These are phyloP conservation scores for Acaromyces ingoldii DNA, from an alignment of 1,284 basidiomycete genomes.

Conservation along the genomic window DNA sequence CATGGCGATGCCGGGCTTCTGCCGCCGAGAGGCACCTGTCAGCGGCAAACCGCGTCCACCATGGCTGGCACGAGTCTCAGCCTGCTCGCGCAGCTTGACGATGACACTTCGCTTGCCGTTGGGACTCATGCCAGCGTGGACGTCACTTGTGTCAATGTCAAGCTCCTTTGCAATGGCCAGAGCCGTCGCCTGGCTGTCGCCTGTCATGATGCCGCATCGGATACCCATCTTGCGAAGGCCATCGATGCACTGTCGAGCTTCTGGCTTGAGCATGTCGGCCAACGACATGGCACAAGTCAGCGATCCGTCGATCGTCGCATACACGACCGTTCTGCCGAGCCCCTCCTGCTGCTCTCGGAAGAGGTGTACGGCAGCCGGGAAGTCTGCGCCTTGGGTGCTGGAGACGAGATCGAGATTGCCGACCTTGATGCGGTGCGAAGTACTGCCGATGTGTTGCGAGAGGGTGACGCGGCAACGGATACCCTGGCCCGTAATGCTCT, in stretches of 20 bases:
- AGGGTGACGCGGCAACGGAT: conserved; percentile 56
- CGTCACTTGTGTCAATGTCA: conserved; percentile 30
- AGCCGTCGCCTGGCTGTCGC: conserved; percentile 41
- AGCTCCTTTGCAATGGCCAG: conserved; percentile 36
- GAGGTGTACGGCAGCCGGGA: neutral
- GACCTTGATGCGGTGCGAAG: conserved; percentile 26
- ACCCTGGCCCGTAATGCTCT: conserved; percentile 82
- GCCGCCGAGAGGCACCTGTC: too few relatives aligned
- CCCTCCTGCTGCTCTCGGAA: conserved; percentile 27
- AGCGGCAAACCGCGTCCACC: conserved; percentile 86
- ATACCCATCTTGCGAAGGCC: conserved; percentile 41
- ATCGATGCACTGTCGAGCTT: conserved; percentile 31
- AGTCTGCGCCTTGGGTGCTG: conserved; percentile 6
- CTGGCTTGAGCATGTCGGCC: conserved; percentile 43
- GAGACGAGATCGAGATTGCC: conserved; percentile 35
- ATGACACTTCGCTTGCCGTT: conserved; percentile 41
- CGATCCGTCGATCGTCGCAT: conserved; percentile 36
- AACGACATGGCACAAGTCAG: conserved; percentile 32
- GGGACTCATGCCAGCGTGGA: conserved; percentile 45
- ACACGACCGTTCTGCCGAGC: conserved; percentile 39
- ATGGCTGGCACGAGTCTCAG: conserved; percentile 34
- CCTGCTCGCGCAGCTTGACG: conserved; percentile 53
- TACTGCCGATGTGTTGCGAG: neutral
- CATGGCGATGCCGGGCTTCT: conserved; percentile 58
- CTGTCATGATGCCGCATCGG: conserved; percentile 43